Conservation (phyloP, 2,329 filamentous ascomycete genomes). For the Penicillium crustosum region DNA sequence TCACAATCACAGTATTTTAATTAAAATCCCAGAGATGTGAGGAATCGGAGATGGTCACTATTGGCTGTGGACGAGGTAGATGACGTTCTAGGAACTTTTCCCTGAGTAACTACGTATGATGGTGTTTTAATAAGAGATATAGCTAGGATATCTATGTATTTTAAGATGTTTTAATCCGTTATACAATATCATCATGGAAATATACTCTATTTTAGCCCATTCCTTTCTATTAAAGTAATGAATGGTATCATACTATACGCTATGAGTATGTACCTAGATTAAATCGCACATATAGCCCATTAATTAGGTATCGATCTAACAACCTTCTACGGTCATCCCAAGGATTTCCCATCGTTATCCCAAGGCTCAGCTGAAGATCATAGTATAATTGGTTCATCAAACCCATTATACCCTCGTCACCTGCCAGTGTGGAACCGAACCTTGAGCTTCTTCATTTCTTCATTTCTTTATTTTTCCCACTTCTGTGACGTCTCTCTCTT, state of each 20-base stretch:
- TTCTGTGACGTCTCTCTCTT: conserved; percentile 1
- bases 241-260: too few relatives aligned
- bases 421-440: conserved; percentile 7
- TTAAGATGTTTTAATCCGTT: background rate
- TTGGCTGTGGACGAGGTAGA: background rate
- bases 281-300: background rate
- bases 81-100: background rate
- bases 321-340: background rate
- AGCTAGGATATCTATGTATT: background rate
- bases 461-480: background rate
- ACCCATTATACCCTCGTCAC: background rate
- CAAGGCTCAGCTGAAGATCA: background rate
- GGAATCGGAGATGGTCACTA: background rate
- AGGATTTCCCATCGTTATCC: background rate
- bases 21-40: background rate
- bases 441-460: conserved; percentile 1
- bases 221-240: too few relatives aligned
- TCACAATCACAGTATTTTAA: background rate
- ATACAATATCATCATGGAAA: background rate
- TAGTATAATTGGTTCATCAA: background rate
- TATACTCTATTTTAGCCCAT: background rate
- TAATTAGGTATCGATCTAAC: background rate
- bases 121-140: background rate
- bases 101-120: background rate
- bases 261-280: too few relatives aligned